These are phyloP conservation scores for Sarocladium brachiariae DNA, from an alignment of 2,329 filamentous ascomycete species.

Conservation along the genomic window DNA sequence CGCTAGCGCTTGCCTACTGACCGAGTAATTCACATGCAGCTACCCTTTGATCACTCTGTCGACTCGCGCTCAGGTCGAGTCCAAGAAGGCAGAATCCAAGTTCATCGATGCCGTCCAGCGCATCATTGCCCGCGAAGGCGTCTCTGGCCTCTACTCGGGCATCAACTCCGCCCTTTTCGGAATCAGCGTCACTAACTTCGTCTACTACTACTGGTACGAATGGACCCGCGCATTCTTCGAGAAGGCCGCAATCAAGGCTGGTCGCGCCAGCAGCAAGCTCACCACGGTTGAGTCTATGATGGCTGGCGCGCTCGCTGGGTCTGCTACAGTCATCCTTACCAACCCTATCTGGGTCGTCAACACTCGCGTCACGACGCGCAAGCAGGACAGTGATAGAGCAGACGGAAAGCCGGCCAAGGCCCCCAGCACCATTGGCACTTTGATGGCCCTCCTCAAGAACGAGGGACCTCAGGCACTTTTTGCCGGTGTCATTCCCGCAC, in stretches of 20 bases:
- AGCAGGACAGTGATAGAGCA: constrained; percentile 45
- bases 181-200: constrained; percentile 98
- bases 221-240: constrained; percentile 89
- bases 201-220: constrained; percentile 99
- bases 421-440: constrained; percentile 72
- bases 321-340: constrained; percentile 88
- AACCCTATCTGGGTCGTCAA: constrained; percentile 99
- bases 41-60: constrained; percentile 97
- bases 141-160: constrained; percentile 83
- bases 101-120: constrained; percentile 76
- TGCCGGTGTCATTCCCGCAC: constrained; percentile 81
- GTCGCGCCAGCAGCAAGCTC: constrained; percentile 71
- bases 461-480: constrained; percentile 85
- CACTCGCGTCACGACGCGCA: constrained; percentile 92
- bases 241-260: constrained; percentile 63
- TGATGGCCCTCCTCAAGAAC: constrained; percentile 71
- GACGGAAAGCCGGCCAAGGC: constrained; percentile 31
- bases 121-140: constrained; percentile 87
- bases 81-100: constrained; percentile 79
- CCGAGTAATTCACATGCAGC: constrained; percentile 38
- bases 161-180: constrained; percentile 93
- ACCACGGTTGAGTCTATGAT: constrained; percentile 92
- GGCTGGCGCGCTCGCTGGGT: constrained; percentile 87
- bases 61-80: constrained; percentile 95
- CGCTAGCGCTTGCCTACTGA: constrained; percentile 4